Evolutionary conservation across 345 rosid species (phyloP), one percentile per base, ranked within the genome.

Genomic region (Adansonia digitata): DNA sequence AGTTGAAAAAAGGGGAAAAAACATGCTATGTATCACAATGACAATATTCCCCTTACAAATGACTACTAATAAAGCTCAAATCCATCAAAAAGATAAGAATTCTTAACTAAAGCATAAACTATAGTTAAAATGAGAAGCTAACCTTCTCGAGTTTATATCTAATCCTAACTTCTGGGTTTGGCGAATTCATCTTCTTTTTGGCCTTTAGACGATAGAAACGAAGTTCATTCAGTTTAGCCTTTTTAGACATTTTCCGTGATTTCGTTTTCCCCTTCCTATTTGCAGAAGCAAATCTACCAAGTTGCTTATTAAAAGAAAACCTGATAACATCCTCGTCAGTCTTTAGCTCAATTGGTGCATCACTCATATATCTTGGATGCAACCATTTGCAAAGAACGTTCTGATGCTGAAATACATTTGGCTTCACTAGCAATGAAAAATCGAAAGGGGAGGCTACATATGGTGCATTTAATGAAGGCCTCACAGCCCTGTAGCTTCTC

Each of bases 91-190:
- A 2, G 48, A 35, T 37, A 9, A 8, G 9, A 51, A 46, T 40
- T 29, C 59, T 24, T 18, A 13, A 45, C 7, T 4, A 63, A 7
- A 31, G 34, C 11, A 46, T 35, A 14, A 9, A 57, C 35, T 5
- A 48, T 31, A 69, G 22, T 62, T 65, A 53, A 72, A n/a, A 37
- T 65, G 6, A 52, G 59, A 72, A 73, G 63, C 60, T 56, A 75
- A 92, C 97, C 98, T 92, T 94, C 68, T 88, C 97, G 35, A 92
- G 97, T 84, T 91, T 94, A 77, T 94, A 94, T 71, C 88, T 83
- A 69, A 94, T 92, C 84, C 98, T 83, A 69, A 94, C 97, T 90
- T 91, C 97, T 18, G 98, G 98, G 73, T 91, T 94, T 12, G 94
- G 92, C 59, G 98, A 94, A 81, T 92, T 94, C 85, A 88, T 94